phyloP scores from a whole-genome alignment of 2,329 filamentous ascomycete genomes.

The Lachnellula arida region DNA sequence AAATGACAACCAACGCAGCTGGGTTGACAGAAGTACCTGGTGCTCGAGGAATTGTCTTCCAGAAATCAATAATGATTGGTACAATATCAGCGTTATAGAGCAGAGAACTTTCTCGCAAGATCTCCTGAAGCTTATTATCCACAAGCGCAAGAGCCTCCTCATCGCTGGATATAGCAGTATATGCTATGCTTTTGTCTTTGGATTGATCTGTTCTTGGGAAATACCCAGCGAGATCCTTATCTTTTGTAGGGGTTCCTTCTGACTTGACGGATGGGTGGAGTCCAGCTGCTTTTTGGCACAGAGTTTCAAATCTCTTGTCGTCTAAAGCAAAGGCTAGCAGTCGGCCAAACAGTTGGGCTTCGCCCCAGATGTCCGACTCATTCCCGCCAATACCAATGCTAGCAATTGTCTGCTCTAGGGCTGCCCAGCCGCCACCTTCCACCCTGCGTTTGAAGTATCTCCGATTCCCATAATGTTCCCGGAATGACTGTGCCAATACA shows the following conservation, averaged over 20 bases:
- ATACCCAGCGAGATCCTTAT: constrained; percentile 2
- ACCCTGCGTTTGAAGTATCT: constrained; percentile 78
- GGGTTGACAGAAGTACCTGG: constrained; percentile 42
- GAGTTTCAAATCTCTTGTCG: constrained; percentile 65
- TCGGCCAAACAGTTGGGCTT: constrained; percentile 73
- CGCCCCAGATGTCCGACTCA: constrained; percentile 63
- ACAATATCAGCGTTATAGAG: constrained; percentile 60
- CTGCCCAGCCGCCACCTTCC: constrained; percentile 72
- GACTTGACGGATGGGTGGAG: constrained; percentile 32
- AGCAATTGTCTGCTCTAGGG: constrained; percentile 67
- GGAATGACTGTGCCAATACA: constrained; percentile 61
- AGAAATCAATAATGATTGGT: constrained; percentile 57
- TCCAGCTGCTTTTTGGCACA: constrained; percentile 51
- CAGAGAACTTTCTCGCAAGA: constrained; percentile 47
- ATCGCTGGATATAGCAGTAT: constrained; percentile 13
- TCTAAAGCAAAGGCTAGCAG: constrained; percentile 77
- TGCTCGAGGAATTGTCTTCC: constrained; percentile 55
- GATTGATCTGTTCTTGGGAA: constrained; percentile 5
- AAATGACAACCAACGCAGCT: constrained; percentile 59
- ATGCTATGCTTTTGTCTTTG: background rate
- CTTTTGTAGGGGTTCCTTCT: constrained; percentile 15
- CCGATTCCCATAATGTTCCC: constrained; percentile 77
- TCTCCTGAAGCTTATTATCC: constrained; percentile 40
- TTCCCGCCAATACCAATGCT: constrained; percentile 61
- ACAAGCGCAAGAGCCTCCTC: constrained; percentile 23